Evolutionary conservation across 140 eudicot species (phyloP), one percentile per base, ranked within the genome.

Genomic region (Senecio squalidus): DNA sequence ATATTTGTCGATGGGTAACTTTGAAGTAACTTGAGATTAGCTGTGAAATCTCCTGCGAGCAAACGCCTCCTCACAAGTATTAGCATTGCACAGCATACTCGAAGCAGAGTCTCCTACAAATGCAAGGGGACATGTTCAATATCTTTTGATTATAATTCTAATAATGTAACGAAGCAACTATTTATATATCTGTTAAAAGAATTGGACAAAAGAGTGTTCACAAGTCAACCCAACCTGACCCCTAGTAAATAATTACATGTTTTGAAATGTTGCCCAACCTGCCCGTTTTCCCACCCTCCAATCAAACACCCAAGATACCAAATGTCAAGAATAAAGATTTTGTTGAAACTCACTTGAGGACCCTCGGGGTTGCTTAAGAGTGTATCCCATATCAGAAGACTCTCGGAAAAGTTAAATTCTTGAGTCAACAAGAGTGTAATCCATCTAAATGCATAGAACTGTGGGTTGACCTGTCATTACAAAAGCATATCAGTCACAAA

Each of bases 371-470:
- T 89, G 67, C 98, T 92, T 61, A 92, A 82, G n/a, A 92, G 86
- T 15, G 90, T 75, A 67, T 92, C 96, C 98, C 98, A 92, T 21
- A 92, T 87, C 28, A 78, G 78, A 54, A 84, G 89, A 73, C 78
- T 69, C 54, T 87, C 96, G 0, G 86, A 61, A 62, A 92, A 92
- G 68, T 78, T 73, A 65, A 86, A 92, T 57, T 92, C 98, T 66
- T 84, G 98, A 73, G 96, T 92, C 74, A 86, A 66, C 18, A 92
- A 85, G 22, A 92, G 94, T 40, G 98, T 92, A 27, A 87, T 92
- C 98, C 98, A 92, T 78, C 95, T 81, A 62, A 92, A 92, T 47
- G 98, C 96, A 69, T 92, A 92, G 66, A 92, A 92, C 69, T 92
- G 98, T 23, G 96, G 98, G 78, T 87, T 92, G 46, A 92, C 88